These are phyloP conservation scores for Coniophora puteana DNA, from an alignment of 1,284 basidiomycete genomes.

Conservation along the genomic window DNA sequence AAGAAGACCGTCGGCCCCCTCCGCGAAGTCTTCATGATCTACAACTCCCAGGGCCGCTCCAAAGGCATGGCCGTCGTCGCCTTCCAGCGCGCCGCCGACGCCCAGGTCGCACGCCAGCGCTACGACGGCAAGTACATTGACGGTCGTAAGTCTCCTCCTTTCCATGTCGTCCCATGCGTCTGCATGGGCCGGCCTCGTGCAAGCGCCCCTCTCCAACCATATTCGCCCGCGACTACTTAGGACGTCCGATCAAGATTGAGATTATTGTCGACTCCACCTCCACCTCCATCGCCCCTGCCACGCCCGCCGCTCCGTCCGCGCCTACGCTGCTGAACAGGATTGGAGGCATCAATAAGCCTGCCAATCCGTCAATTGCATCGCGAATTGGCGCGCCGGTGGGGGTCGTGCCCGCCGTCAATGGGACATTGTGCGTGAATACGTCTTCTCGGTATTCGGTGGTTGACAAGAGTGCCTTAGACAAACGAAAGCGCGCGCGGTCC, in stretches of 20 bases:
- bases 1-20: constrained; percentile 70
- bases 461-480: neutral
- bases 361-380: constrained; percentile 8
- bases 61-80: constrained; percentile 73
- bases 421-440: constrained; percentile 17
- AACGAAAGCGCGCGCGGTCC: neutral
- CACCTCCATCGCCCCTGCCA: constrained; percentile 11
- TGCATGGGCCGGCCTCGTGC: neutral
- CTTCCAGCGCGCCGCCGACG: constrained; percentile 60
- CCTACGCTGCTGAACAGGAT: constrained; percentile 37
- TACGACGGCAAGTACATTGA: constrained; percentile 75
- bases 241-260: constrained; percentile 67
- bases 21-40: constrained; percentile 63
- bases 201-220: constrained; percentile 1
- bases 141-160: constrained; percentile 49
- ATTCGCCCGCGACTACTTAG: constrained; percentile 29
- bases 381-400: constrained; percentile 13
- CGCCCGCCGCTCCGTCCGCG: constrained; percentile 10
- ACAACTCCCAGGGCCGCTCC: constrained; percentile 66
- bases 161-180: constrained; percentile 2
- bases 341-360: constrained; percentile 12
- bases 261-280: constrained; percentile 46
- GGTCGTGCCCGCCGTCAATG: constrained; percentile 3
- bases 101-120: constrained; percentile 53
- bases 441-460: neutral